Conservation (phyloP, 1,284 basidiomycete genomes). For the Sparassis latifolia region DNA sequence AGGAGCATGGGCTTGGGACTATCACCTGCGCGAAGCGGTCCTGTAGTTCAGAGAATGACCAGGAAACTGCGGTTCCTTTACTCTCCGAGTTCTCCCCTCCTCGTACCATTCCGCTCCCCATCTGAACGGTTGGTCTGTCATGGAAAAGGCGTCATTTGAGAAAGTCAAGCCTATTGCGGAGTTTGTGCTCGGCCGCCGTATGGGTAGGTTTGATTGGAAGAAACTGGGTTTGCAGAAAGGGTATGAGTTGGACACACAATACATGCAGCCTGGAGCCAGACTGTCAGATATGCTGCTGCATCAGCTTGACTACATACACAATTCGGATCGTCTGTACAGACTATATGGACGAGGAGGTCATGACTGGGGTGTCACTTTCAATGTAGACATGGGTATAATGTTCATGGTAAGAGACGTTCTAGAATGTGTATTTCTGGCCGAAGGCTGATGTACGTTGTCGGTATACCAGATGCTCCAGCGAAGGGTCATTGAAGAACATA, state of each 20-base stretch:
- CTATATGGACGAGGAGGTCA: neutral
- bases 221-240: neutral
- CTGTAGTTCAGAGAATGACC: neutral
- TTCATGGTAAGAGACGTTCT: neutral
- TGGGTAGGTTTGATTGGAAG: neutral
- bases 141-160: neutral
- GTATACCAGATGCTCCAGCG: neutral
- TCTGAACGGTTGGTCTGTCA: slow-evolving; percentile 1
- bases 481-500: neutral
- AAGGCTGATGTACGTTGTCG: too few relatives aligned
- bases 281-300: slow-evolving; percentile 1
- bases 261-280: neutral
- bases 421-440: too few relatives aligned
- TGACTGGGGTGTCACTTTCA: slow-evolving; percentile 2
- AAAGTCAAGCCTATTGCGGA: neutral
- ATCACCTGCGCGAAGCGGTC: neutral
- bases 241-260: neutral
- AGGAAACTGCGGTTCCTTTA: neutral
- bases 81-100: neutral
- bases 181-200: neutral
- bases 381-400: slow-evolving; percentile 1
- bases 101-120: neutral
- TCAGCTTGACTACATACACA: slow-evolving; percentile 1
- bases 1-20: neutral
- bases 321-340: slow-evolving; percentile 1